Conservation (phyloP, 345 rosid species). For the Boechera retrofracta region DNA sequence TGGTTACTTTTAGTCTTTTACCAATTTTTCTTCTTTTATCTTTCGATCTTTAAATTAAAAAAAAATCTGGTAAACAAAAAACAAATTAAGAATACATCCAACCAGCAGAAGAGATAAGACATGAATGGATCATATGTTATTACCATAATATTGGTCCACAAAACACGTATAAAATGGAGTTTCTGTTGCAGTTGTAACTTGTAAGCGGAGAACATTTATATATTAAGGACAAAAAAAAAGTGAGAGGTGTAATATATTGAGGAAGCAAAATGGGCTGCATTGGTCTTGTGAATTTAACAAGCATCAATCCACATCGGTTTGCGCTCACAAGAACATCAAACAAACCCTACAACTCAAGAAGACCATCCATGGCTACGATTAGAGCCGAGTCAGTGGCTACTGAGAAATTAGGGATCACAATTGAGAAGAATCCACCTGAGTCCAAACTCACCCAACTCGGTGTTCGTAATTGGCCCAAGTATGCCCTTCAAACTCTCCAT, state of each 20-base stretch:
- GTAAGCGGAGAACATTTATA: not conserved
- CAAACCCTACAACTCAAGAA: conserved; percentile 26
- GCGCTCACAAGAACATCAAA: conserved; percentile 17
- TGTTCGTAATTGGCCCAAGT: conserved; percentile 86
- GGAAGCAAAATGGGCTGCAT: conserved; percentile 38
- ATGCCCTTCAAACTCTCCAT: not conserved
- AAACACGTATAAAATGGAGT: not conserved
- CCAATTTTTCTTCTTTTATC: too few relatives aligned
- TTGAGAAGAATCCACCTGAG: conserved; percentile 76
- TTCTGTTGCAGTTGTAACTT: not conserved
- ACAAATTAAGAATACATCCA: too few relatives aligned
- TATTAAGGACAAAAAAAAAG: not conserved
- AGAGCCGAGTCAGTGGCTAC: conserved; percentile 62
- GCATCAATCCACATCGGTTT: conserved; percentile 3
- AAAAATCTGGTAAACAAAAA: too few relatives aligned
- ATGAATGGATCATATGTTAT: conserved; percentile 39
- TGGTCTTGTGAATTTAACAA: conserved; percentile 21
- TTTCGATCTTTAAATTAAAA: too few relatives aligned
- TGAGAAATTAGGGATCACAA: conserved; percentile 72
- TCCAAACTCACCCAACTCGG: conserved; percentile 78
- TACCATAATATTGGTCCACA: not conserved
- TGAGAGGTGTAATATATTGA: not conserved
- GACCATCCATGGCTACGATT: conserved; percentile 34
- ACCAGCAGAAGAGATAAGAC: conserved; percentile 30
- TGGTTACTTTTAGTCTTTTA: too few relatives aligned